A percentile compares a stretch with the other conserved stretches of the same genome.
Evolutionary conservation across 495 filamentous ascomycete species (phyloP).

Genomic region (Pyrenula massariospora): DNA sequence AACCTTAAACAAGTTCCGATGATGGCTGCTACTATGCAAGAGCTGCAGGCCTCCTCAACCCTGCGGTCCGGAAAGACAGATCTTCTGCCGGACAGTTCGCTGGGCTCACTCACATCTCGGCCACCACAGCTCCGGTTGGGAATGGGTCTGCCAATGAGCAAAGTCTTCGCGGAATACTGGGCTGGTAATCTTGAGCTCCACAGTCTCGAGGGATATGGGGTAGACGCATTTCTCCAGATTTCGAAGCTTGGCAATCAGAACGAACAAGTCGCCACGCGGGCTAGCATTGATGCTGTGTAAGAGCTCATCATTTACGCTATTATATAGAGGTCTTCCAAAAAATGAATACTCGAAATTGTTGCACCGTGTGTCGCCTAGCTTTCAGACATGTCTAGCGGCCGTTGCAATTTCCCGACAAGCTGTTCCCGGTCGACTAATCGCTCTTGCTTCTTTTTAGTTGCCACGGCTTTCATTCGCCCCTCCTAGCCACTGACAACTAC

Average conservation of each 20-base stretch:
- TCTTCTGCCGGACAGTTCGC: constrained; percentile 41
- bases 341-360: too few species aligned
- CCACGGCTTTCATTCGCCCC: too few species aligned
- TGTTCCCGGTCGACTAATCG: too few species aligned
- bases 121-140: constrained; percentile 83
- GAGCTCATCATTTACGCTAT: background rate
- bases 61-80: constrained; percentile 8
- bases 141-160: constrained; percentile 87
- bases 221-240: constrained; percentile 96
- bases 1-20: constrained; percentile 82
- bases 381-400: too few species aligned
- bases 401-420: too few species aligned
- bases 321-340: too few species aligned
- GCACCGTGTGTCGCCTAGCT: too few species aligned
- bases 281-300: constrained; percentile 81
- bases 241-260: constrained; percentile 98
- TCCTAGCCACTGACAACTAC: too few species aligned
- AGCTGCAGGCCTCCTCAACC: constrained; percentile 40
- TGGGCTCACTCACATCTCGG: constrained; percentile 65
- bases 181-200: constrained; percentile 87
- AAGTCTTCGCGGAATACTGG: constrained; percentile 98
- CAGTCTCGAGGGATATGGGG: constrained; percentile 89
- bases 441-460: too few species aligned
- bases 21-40: constrained; percentile 91
- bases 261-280: constrained; percentile 83